Evolutionary conservation across 495 filamentous ascomycete species (phyloP).

Genomic region (Neurospora sp.): DNA sequence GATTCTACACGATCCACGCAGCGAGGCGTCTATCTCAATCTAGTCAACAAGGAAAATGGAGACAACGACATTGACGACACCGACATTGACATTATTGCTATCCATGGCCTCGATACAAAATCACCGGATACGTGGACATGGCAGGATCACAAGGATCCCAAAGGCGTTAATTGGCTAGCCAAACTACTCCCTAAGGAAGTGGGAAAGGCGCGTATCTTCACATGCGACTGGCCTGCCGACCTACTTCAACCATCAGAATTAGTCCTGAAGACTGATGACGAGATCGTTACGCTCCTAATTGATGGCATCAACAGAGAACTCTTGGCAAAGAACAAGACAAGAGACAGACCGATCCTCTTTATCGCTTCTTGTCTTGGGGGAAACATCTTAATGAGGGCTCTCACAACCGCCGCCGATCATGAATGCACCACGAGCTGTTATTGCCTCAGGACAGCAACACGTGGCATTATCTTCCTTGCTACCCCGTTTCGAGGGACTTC

Average conservation of each 20-base stretch:
- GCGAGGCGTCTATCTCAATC: not conserved
- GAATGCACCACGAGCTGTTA: not conserved
- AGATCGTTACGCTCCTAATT: constrained; percentile 14
- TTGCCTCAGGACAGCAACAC: constrained; percentile 8
- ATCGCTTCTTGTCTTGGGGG: constrained; percentile 29
- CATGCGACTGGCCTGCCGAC: constrained; percentile 20
- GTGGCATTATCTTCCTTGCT: constrained; percentile 24
- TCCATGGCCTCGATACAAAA: constrained; percentile 18
- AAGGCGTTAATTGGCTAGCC: constrained; percentile 15
- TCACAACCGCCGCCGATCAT: constrained; percentile 7
- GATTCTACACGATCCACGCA: not conserved
- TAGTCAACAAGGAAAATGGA: not conserved
- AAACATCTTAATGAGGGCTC: constrained; percentile 20
- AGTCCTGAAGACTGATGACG: constrained; percentile 11
- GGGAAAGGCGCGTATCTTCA: constrained; percentile 17
- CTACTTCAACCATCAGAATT: constrained; percentile 12
- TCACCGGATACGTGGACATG: constrained; percentile 20
- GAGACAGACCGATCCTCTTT: constrained; percentile 21
- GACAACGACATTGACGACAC: too few relatives aligned
- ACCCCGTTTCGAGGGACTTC: constrained; percentile 24
- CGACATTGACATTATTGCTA: constrained; percentile 21
- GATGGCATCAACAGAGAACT: constrained; percentile 7
- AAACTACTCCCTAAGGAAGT: constrained; percentile 14
- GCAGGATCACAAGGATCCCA: not conserved
- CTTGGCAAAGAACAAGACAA: not conserved